Evolutionary conservation across 1,284 basidiomycete species (phyloP).

Genomic region (Leccinum proliferum): DNA sequence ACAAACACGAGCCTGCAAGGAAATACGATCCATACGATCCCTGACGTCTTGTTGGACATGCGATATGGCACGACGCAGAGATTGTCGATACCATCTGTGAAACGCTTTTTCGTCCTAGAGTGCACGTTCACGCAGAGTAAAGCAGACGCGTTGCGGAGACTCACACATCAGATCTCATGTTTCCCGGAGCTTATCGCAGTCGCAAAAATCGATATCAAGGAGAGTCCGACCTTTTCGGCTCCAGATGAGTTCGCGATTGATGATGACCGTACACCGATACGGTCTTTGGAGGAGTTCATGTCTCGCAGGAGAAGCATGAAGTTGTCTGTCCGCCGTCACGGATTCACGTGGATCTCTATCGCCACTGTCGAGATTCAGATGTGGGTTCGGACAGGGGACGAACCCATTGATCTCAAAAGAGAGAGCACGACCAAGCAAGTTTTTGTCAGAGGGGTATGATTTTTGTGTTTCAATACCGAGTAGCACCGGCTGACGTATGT

Average conservation of each 20-base stretch:
- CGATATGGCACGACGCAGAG: neutral
- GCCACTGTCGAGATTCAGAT: neutral
- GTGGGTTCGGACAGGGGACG: neutral
- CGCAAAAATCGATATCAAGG: neutral
- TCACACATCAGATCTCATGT: neutral
- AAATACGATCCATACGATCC: neutral
- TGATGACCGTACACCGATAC: neutral
- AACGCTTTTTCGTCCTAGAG: neutral
- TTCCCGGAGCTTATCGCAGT: neutral
- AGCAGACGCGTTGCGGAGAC: neutral
- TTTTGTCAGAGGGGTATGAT: neutral
- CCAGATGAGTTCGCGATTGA: neutral
- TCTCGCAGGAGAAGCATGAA: neutral
- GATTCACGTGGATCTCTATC: neutral
- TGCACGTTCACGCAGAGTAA: neutral
- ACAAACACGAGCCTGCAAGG: neutral
- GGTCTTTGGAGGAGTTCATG: neutral
- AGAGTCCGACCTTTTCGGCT: neutral
- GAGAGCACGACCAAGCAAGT: neutral
- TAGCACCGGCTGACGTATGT: neutral
- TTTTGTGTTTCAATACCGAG: neutral
- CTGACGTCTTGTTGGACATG: neutral
- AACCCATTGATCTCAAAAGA: neutral
- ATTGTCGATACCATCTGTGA: neutral
- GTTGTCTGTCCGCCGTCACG: neutral